Evolutionary conservation across 768 basidiomycete species (phyloP), one percentile per base, ranked within the genome.

Genomic region (Hygrocybe coccinea): DNA sequence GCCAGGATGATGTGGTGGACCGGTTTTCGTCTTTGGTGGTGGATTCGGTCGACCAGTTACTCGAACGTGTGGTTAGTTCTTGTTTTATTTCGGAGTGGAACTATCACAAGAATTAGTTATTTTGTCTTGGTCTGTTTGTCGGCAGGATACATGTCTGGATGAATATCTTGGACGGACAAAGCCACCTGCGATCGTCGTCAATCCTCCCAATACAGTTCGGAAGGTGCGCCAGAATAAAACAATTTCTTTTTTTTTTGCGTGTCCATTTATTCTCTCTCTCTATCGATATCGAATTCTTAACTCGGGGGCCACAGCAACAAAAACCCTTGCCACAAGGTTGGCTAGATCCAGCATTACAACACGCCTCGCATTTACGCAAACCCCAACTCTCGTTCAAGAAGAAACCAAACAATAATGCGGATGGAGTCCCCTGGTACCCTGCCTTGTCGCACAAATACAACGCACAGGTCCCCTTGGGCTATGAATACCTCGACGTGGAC

Each of bases 71-170:
- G 3, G 92, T 89, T 62, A 70, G 84, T 69, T 22, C 12, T 44
- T 24, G 7, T n/a, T 1, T 2, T 14, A 39, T 51, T 38, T 48
- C 24, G 11, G 56, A 33, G 25, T n/a, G 51, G 33, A 48, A 6
- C 57, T 15, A 36, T 7, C 44, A 19, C n/a, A 15, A 3, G 15
- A 52, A 24, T 19, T n/a, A n/a, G 15, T 38, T 33, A n/a, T n/a
- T n/a, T n/a, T n/a, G n/a, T n/a, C n/a, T n/a, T n/a, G n/a, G n/a
- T n/a, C n/a, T n/a, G n/a, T 33, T 51, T 21, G 6, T 43, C 6
- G 33, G n/a, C 60, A 91, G 88, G 94, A 97, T 65, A 86, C 83
- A 8, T 84, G 83, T 59, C 70, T 99, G 36, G 95, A 98, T 64
- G 82, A 88, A 59, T 81, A 80, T 60, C 75, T 83, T 37, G 92